These are phyloP conservation scores for Colletotrichum truncatum DNA, from an alignment of 2,329 filamentous ascomycete species.

Conservation along the genomic window DNA sequence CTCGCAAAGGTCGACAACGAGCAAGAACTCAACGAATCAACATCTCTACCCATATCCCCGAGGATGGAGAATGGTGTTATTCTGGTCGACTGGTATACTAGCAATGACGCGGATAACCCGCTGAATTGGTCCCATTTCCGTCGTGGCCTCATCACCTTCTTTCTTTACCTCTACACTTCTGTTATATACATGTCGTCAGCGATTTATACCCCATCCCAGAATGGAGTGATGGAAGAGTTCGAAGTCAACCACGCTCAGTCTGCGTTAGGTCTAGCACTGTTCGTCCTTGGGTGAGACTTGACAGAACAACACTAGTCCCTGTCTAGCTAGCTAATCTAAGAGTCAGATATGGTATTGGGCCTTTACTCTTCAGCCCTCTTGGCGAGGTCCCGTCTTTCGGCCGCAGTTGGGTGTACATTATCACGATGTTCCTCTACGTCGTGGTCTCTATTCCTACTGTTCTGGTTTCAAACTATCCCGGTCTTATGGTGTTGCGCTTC, in stretches of 20 bases:
- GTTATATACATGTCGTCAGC: conserved; percentile 46
- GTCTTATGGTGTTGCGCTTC: conserved; percentile 61
- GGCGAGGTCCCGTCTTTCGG: conserved; percentile 67
- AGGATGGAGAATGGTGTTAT: background rate
- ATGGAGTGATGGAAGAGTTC: conserved; percentile 58
- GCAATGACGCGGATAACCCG: conserved; percentile 60
- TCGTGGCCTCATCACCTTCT: conserved; percentile 43
- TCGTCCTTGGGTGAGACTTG: conserved; percentile 62
- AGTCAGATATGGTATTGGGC: conserved; percentile 50
- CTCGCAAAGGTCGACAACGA: no score
- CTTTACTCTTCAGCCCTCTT: conserved; percentile 65
- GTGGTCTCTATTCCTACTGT: conserved; percentile 63
- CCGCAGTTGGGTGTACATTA: conserved; percentile 65
- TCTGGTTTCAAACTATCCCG: conserved; percentile 61
- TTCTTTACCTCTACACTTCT: conserved; percentile 61
- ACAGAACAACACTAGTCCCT: no score
- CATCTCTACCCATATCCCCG: no score
- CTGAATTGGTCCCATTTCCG: conserved; percentile 56
- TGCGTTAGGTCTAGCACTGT: conserved; percentile 63
- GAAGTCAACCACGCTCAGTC: conserved; percentile 56
- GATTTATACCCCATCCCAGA: conserved; percentile 49
- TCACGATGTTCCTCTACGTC: conserved; percentile 66
- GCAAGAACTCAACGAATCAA: no score
- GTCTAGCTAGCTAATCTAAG: no score
- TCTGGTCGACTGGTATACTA: conserved; percentile 50